Evolutionary conservation across 2,329 filamentous ascomycete species (phyloP), one percentile per base, ranked within the genome.

Genomic region (Alternaria burnsii): DNA sequence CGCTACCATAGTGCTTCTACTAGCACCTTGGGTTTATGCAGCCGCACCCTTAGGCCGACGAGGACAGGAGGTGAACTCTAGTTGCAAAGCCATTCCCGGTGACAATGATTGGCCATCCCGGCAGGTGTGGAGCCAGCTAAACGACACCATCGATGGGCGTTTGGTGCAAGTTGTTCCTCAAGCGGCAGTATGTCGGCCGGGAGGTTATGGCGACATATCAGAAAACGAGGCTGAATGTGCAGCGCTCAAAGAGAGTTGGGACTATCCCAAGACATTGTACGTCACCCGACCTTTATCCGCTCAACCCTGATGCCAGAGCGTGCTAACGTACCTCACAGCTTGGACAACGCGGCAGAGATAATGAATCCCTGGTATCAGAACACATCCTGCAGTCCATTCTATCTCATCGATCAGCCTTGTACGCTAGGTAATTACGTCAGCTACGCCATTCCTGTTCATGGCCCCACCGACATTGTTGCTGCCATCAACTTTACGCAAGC

Each of bases 301-400:
- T 46, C n/a, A 38, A 53, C 6, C 32, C 10, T 57, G 9, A 28
- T 9, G 11, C 10, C 14, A 41, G 7, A 34, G 5, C 12, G 5
- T 34, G 10, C 34, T 41, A 52, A 41, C 12, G 20, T 8, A 18
- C 6, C 32, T 5, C 8, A 30, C 26, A 56, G 42, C 54, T 28
- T 26, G 16, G 12, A 16, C 16, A 11, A 16, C 3, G 12, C 47
- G 4, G 32, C 40, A 11, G 51, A 50, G 40, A 47, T 80, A 5
- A 81, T 82, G 80, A 58, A 76, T 80, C 54, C 79, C 77, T 46
- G 38, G 6, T 70, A 61, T 30, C 58, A 60, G 12, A 84, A 83
- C 9, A 82, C 80, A 55, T 81, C 81, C 52, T 62, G 60, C 43
- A n/a, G n/a, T 5, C 52, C 55, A 8, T 62, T 62, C 32, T 44